Percentiles rank a stretch among this genome's conserved stretches.
phyloP scores from a whole-genome alignment of 768 basidiomycete genomes.

The Boletus rex-veris region DNA sequence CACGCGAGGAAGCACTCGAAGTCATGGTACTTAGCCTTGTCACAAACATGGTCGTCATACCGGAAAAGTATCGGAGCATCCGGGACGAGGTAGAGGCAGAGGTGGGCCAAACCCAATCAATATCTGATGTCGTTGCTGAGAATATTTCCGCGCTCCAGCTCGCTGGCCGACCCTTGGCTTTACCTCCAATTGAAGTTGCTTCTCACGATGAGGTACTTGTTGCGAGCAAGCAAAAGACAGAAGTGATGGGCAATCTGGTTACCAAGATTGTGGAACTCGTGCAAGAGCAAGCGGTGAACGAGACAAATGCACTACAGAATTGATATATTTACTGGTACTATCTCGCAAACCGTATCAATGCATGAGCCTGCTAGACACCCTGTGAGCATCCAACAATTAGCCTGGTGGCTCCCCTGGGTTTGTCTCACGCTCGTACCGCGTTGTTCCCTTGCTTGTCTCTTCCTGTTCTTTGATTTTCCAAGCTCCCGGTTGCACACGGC shows the following conservation, averaged over 20 bases:
- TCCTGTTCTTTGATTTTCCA: not conserved
- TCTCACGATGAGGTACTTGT: slow-evolving; percentile 79
- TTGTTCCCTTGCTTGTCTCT: slow-evolving; percentile 12
- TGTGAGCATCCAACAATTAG: no score
- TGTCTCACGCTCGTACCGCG: slow-evolving; percentile 25
- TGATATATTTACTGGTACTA: no score
- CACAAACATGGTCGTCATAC: slow-evolving; percentile 81
- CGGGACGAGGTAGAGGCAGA: slow-evolving; percentile 75
- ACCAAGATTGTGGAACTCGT: slow-evolving; percentile 53
- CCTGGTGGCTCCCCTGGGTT: no score
- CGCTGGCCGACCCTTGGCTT: slow-evolving; percentile 49
- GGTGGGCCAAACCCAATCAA: slow-evolving; percentile 37
- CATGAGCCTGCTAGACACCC: no score
- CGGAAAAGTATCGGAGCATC: slow-evolving; percentile 61
- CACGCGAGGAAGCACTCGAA: slow-evolving; percentile 69
- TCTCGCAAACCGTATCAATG: no score
- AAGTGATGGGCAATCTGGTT: slow-evolving; percentile 69
- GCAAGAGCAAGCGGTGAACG: slow-evolving; percentile 15
- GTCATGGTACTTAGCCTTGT: slow-evolving; percentile 80
- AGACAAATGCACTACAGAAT: slow-evolving; percentile 1
- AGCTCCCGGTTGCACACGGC: slow-evolving; percentile 23
- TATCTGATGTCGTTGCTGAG: not conserved
- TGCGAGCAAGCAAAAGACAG: slow-evolving; percentile 63
- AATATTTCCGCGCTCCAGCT: slow-evolving; percentile 40
- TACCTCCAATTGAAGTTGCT: slow-evolving; percentile 45